Base-by-base conservation (phyloP, 345 rosid species). In the Gossypium australe region DNA sequence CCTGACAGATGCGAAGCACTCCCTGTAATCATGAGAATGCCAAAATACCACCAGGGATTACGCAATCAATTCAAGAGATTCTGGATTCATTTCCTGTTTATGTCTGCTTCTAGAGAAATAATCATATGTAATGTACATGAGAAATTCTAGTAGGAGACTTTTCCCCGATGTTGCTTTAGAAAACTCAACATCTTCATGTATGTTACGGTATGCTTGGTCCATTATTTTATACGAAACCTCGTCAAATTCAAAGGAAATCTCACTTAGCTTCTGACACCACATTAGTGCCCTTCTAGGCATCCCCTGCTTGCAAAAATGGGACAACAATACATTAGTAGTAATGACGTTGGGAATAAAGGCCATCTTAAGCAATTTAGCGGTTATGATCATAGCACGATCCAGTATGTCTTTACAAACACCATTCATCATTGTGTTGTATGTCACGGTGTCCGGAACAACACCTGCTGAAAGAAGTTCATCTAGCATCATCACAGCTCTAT, bases 331-430 rank as follows among this genome's bases (percentile, higher is more conserved):
- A 68, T 91, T 91, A 65, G 74, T 73, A 0, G 97, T 91, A 24
- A 83, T 75, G 49, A 85, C 82, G 70, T 91, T 84, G 41, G 97
- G 94, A 76, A 84, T 72, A 76, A 89, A 89, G 70, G 88, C 88
- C 88, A 88, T 84, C 88, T 91, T 91, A 51, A 91, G 84, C 86
- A 91, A 80, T 72, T 88, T 91, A 57, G 90, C 97, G 76, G 89
- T 78, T 45, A 91, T 67, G 67, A 89, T 78, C 82, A 85, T 77
- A 14, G 92, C 94, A 58, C 84, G 86, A 52, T 91, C 87, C 76
- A 85, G 75, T 17, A 84, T 72, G 81, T 84, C 92, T 67, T 70
- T 80, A 78, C 90, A 89, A 53, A 81, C 75, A 65, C 83, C 90
- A 77, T 84, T 86, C 78, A 91, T 69, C 83, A 89, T 70, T 3